These are phyloP conservation scores for Lipomyces chichibuensis DNA, from an alignment of 805 yeast genomes.

Conservation along the genomic window DNA sequence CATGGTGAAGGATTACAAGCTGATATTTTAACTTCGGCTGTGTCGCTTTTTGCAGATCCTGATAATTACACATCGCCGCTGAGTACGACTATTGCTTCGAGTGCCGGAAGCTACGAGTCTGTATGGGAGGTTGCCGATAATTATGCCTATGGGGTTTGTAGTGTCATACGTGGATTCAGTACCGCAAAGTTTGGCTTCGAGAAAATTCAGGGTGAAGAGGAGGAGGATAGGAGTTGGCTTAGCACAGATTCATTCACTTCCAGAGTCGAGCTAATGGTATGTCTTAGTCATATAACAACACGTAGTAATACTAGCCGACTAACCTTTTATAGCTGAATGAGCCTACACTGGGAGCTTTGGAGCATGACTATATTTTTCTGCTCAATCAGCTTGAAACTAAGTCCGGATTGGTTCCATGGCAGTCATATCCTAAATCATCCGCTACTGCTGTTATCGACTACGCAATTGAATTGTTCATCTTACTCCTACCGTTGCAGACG, in stretches of 20 bases:
- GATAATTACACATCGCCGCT: conserved; percentile 38
- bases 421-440: conserved; percentile 37
- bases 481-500: conserved; percentile 70
- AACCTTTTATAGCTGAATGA: conserved; percentile 19
- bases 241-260: conserved; percentile 32
- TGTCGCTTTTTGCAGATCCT: conserved; percentile 43
- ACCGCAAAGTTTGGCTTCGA: conserved; percentile 43
- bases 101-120: conserved; percentile 39
- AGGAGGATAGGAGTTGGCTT: conserved; percentile 38
- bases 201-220: conserved; percentile 24
- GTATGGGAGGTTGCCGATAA: conserved; percentile 49
- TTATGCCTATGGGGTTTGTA: conserved; percentile 50
- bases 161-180: conserved; percentile 44
- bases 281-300: not conserved
- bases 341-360: conserved; percentile 39
- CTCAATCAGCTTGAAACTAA: conserved; percentile 21
- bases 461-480: conserved; percentile 75
- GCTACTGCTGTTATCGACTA: conserved; percentile 66
- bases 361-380: conserved; percentile 37
- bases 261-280: conserved; percentile 32
- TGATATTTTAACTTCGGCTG: conserved; percentile 44
- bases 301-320: not conserved
- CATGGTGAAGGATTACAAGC: conserved; percentile 47
- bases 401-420: conserved; percentile 30
- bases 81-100: conserved; percentile 42